Conservation (phyloP, 805 yeast genomes). For the Cyberlindnera petersonii region DNA sequence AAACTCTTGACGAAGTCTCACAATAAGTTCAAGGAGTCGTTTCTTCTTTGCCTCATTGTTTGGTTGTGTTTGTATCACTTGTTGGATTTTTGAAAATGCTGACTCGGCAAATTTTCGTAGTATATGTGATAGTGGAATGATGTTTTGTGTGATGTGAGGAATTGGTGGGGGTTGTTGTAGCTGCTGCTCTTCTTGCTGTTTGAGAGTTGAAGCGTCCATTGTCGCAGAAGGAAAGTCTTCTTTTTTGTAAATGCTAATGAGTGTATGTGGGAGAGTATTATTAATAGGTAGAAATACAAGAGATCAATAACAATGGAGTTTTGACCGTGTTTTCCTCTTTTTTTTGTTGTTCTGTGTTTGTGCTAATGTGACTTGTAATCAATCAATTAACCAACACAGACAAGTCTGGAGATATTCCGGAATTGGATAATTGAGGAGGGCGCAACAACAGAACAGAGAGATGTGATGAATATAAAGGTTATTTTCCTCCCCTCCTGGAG, state of each 20-base stretch:
- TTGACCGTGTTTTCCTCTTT: not conserved
- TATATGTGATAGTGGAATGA: constrained; percentile 59
- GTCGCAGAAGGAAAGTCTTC: not conserved
- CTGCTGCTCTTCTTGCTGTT: constrained; percentile 6
- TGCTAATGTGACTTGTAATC: too few relatives aligned
- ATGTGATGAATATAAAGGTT: too few relatives aligned
- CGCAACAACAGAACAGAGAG: too few relatives aligned
- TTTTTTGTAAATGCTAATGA: not conserved
- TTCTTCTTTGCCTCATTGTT: constrained; percentile 64
- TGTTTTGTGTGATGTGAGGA: constrained; percentile 72
- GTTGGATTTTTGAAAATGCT: constrained; percentile 59
- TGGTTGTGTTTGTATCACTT: constrained; percentile 56
- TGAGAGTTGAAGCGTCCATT: constrained; percentile 10
- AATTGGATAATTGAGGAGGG: too few relatives aligned
- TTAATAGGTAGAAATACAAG: not conserved
- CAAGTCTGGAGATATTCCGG: too few relatives aligned
- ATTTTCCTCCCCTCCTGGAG: too few relatives aligned
- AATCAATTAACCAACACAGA: too few relatives aligned
- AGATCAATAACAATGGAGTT: not conserved
- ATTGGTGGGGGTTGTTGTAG: constrained; percentile 35
- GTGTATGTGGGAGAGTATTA: not conserved
- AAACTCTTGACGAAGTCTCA: constrained; percentile 75
- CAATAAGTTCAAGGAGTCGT: constrained; percentile 61
- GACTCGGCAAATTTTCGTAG: constrained; percentile 56
- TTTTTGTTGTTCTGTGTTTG: too few relatives aligned